Evolutionary conservation across 1,139 yeast genomes (phyloP), one percentile per base, ranked within the genome.

Genomic region (Geotrichum klebahnii): DNA sequence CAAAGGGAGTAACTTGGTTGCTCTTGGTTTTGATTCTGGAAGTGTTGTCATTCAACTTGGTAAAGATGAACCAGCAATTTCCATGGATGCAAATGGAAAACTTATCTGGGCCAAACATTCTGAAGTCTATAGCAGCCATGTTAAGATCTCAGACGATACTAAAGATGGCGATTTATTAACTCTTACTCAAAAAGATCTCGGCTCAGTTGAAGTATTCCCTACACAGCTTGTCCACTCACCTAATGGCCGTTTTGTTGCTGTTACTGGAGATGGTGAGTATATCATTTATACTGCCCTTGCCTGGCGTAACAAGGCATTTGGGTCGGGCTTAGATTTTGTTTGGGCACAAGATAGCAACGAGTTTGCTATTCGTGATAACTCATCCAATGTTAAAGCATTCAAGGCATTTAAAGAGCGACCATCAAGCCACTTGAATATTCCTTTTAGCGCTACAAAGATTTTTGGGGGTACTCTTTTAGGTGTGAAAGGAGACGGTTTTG

Each of bases 221-320:
- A 87, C 87, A 57, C 77, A 84, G 54, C 76, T 92, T 62, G 74
- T 77, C 44, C 98, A 92, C 69, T 90, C 97, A 36, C 97, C 97
- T 55, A 92, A 94, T 66, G 99, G 99, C 54, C 82, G 97, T 69
- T 92, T 86, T 67, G 97, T 90, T 36, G 85, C 97, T 23, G 97
- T 92, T 44, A 85, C 94, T 52, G 99, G 99, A 64, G 98, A 94
- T 71, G 97, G 97, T 54, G 98, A 92, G 70, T 92, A 88, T 67
- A 88, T 92, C 61, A 84, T 94, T 52, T 94, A 92, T 71, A 89
- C 97, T 5, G 94, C 98, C 1, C 78, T 94, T 63, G 97, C 97
- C 1, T 92, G 98, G 98, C 81, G 98, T 73, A 89, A 94, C 60
- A 92, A 89, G 71, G 79, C 90, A 46, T 92, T 87, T 67, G 98